Conservation (phyloP, 2,329 filamentous ascomycete species). For the Phialemoniopsis sp. region DNA sequence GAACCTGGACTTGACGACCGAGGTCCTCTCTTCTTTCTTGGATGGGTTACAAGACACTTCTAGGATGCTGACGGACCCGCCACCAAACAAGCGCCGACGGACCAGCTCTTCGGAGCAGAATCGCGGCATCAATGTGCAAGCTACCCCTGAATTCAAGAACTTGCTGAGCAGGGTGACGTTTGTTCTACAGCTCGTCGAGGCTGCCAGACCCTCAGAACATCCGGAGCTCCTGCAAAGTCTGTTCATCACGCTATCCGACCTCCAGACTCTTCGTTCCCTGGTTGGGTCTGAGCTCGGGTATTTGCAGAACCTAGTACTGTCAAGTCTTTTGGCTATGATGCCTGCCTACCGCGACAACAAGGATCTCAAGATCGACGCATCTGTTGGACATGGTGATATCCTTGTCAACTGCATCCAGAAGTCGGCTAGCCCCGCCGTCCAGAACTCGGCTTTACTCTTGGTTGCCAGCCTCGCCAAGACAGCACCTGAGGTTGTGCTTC, state of each 20-base stretch:
- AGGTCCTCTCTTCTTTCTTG: slow-evolving; percentile 68
- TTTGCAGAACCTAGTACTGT: slow-evolving; percentile 78
- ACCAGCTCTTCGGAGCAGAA: slow-evolving; percentile 70
- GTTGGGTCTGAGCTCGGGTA: slow-evolving; percentile 87
- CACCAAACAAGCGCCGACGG: slow-evolving; percentile 73
- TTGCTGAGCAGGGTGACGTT: slow-evolving; percentile 76
- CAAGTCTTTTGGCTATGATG: slow-evolving; percentile 79
- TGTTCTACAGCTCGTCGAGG: slow-evolving; percentile 83
- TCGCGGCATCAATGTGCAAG: slow-evolving; percentile 53
- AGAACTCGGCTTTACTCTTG: slow-evolving; percentile 84
- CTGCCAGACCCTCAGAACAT: slow-evolving; percentile 70
- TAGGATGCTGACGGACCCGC: slow-evolving; percentile 66
- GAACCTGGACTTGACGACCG: slow-evolving; percentile 67
- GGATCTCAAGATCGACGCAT: slow-evolving; percentile 65
- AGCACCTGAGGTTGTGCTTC: slow-evolving; percentile 85
- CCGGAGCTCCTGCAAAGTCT: slow-evolving; percentile 73
- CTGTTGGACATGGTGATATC: slow-evolving; percentile 80
- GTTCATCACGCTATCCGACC: slow-evolving; percentile 80
- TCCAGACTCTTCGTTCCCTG: slow-evolving; percentile 79
- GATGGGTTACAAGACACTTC: slow-evolving; percentile 70
- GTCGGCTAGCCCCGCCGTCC: slow-evolving; percentile 86
- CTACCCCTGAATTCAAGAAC: slow-evolving; percentile 60
- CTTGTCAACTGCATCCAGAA: slow-evolving; percentile 93
- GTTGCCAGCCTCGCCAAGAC: slow-evolving; percentile 84
- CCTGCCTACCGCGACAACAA: slow-evolving; percentile 65